Conservation (phyloP, 495 filamentous ascomycete species). For the Thermochaetoides thermophila region DNA sequence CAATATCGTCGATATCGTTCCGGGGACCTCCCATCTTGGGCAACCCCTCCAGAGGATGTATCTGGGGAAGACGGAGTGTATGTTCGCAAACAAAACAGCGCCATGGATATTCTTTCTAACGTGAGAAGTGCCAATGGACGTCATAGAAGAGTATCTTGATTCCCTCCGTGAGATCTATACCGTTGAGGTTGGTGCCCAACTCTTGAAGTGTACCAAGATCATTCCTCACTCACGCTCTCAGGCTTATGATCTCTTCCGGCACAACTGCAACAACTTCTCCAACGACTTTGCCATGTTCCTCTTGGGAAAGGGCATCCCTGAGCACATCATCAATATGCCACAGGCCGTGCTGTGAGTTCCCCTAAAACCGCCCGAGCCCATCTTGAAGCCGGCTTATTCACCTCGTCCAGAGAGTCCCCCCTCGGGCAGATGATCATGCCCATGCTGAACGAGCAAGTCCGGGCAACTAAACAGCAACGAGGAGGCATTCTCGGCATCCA, state of each 20-base stretch:
- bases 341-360: constrained; percentile 49
- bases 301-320: constrained; percentile 76
- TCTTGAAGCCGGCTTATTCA: constrained; percentile 1
- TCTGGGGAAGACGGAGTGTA: constrained; percentile 54
- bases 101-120: not conserved
- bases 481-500: constrained; percentile 39
- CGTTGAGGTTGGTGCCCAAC: constrained; percentile 41
- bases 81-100: not conserved
- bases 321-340: constrained; percentile 77
- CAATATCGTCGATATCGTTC: constrained; percentile 64
- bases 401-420: constrained; percentile 45
- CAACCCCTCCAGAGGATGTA: constrained; percentile 60
- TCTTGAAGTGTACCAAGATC: constrained; percentile 3
- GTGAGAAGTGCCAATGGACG: constrained; percentile 49
- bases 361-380: not conserved
- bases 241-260: constrained; percentile 71
- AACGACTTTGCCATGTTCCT: constrained; percentile 88
- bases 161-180: constrained; percentile 73
- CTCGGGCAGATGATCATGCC: constrained; percentile 84
- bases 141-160: constrained; percentile 80
- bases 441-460: constrained; percentile 60
- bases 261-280: constrained; percentile 98
- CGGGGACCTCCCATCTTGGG: constrained; percentile 77
- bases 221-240: too few species aligned
- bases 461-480: constrained; percentile 42